Conservation (phyloP, 192 early-diverging fungal species). For the Podila verticillata region DNA sequence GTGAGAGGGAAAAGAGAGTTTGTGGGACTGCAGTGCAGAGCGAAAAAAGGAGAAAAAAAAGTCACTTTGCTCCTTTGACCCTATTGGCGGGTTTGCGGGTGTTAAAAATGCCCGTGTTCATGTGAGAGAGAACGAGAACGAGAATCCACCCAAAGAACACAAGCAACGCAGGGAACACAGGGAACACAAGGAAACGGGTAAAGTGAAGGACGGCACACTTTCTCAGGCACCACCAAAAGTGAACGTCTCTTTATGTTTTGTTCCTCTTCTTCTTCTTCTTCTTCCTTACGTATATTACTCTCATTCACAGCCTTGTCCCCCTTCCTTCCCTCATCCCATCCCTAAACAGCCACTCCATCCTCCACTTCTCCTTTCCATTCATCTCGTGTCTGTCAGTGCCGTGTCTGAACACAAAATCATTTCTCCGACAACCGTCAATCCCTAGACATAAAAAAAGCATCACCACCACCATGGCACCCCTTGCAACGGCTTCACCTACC, state of each 20-base stretch:
- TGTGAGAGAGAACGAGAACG: neutral
- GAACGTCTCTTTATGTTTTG: neutral
- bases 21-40: no score
- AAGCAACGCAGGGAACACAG: neutral
- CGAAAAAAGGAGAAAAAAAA: neutral
- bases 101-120: neutral
- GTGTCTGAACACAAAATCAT: no score
- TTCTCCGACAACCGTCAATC: no score
- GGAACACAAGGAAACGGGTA: neutral
- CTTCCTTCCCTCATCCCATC: neutral
- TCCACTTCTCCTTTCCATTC: no score
- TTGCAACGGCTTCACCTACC: neutral
- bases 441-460: neutral
- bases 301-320: neutral
- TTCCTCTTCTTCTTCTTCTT: neutral
- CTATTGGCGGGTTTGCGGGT: neutral
- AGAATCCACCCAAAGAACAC: neutral
- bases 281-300: neutral
- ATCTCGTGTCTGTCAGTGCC: no score
- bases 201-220: neutral
- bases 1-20: no score
- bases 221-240: neutral
- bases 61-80: no score
- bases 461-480: slow-evolving; percentile 11
- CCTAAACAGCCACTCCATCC: no score